Evolutionary conservation across 2,329 filamentous ascomycete genomes (phyloP).

Genomic region (Paecilomyces dactylethromorphus): DNA sequence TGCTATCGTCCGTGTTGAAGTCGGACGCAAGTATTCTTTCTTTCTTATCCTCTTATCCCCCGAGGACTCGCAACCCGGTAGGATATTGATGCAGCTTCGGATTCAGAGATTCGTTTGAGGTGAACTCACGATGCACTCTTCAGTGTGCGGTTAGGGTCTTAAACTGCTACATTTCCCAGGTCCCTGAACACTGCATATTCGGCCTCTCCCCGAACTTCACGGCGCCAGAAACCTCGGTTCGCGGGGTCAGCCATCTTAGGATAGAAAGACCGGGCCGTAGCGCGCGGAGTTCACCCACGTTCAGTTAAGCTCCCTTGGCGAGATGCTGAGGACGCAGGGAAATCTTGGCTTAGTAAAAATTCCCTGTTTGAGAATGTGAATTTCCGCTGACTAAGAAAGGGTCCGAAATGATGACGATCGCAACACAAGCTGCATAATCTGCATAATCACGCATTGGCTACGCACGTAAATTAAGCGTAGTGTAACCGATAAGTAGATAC

Average conservation of each 20-base stretch:
- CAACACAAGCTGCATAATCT: background rate
- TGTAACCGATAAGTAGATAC: too few species aligned
- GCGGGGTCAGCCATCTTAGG: slow-evolving; percentile 2
- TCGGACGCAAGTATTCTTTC: too few species aligned
- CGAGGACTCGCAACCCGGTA: background rate
- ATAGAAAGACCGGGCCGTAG: background rate
- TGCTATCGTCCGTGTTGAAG: too few species aligned
- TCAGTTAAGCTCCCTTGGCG: background rate
- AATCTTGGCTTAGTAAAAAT: too few species aligned
- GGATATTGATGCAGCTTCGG: background rate
- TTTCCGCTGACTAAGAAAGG: too few species aligned
- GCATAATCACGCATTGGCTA: background rate
- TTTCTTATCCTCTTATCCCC: too few species aligned
- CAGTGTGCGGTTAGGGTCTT: background rate
- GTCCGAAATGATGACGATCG: too few species aligned
- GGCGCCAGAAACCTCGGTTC: background rate
- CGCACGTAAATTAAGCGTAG: too few species aligned
- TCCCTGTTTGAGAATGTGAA: too few species aligned
- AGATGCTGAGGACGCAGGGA: background rate
- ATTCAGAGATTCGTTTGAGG: background rate
- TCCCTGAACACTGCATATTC: background rate
- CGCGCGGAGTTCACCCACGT: background rate
- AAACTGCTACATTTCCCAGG: background rate
- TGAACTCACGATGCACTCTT: too few species aligned
- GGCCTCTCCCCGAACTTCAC: background rate